These are phyloP conservation scores for Serendipita vermifera DNA, from an alignment of 768 basidiomycete genomes.

Conservation along the genomic window DNA sequence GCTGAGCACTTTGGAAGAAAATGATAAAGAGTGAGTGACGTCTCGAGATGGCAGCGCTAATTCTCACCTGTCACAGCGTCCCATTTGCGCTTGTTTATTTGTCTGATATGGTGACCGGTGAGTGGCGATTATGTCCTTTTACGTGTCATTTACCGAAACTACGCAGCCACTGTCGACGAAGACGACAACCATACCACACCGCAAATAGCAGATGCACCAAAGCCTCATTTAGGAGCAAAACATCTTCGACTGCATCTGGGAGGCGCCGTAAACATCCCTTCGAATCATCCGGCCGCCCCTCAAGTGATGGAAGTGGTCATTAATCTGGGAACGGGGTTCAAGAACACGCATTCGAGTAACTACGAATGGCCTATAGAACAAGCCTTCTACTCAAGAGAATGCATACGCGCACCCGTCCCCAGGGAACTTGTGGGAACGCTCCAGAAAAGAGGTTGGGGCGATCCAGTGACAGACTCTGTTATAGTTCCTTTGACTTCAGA, in stretches of 20 bases:
- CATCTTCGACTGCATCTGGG: conserved; percentile 14
- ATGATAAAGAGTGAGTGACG: conserved; percentile 13
- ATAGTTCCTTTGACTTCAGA: conserved; percentile 18
- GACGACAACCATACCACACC: neutral
- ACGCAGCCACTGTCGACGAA: neutral
- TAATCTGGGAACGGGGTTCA: neutral
- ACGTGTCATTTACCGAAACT: neutral
- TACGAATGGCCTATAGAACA: conserved; percentile 3
- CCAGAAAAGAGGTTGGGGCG: conserved; percentile 17
- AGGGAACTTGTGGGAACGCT: conserved; percentile 12
- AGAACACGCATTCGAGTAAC: neutral
- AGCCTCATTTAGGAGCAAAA: neutral
- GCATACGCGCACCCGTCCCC: conserved; percentile 11
- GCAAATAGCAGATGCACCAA: neutral
- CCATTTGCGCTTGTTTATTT: conserved; percentile 14
- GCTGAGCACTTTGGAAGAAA: conserved; percentile 11
- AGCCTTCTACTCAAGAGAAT: neutral
- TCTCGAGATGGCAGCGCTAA: neutral
- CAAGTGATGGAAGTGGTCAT: neutral
- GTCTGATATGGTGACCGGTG: neutral
- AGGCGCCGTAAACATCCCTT: conserved; percentile 15
- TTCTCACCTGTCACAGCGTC: neutral
- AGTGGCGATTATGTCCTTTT: neutral
- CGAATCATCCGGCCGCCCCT: conserved; percentile 14
- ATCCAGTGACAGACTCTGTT: conserved; percentile 17